These are phyloP conservation scores for Candida sanyaensis DNA, from an alignment of 1,139 yeast genomes.

Conservation along the genomic window DNA sequence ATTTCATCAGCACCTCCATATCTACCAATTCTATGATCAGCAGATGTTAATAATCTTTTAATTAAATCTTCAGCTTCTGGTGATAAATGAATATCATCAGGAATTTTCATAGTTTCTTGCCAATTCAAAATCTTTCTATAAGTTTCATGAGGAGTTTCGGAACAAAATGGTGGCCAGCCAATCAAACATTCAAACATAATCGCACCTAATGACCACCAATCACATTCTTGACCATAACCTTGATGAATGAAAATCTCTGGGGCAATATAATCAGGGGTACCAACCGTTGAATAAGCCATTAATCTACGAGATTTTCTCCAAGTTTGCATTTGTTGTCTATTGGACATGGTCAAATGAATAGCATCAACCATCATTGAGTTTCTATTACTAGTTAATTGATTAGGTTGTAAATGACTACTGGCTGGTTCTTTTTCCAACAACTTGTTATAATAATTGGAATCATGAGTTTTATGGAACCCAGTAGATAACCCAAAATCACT, in stretches of 20 bases:
- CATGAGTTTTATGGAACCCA: conserved; percentile 85
- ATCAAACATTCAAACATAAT: conserved; percentile 98
- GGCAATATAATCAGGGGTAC: conserved; percentile 98
- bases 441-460: conserved; percentile 74
- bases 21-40: conserved; percentile 87
- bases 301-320: conserved; percentile 96
- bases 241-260: conserved; percentile 96
- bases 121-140: conserved; percentile 93
- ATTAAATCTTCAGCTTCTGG: conserved; percentile 95
- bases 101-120: conserved; percentile 91
- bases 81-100: conserved; percentile 92
- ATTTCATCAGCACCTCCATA: conserved; percentile 94
- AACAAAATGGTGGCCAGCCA: conserved; percentile 99
- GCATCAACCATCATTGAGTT: conserved; percentile 94
- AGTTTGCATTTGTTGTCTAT: conserved; percentile 96
- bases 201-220: conserved; percentile 99
- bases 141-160: conserved; percentile 98
- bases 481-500: conserved; percentile 85
- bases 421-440: conserved; percentile 61
- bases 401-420: conserved; percentile 25
- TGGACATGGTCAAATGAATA: conserved; percentile 91
- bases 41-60: conserved; percentile 74
- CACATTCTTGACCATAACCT: conserved; percentile 99
- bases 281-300: conserved; percentile 98
- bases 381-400: conserved; percentile 33